These are phyloP conservation scores for Austropuccinia psidii DNA, from an alignment of 1,284 basidiomycete genomes.

Conservation along the genomic window DNA sequence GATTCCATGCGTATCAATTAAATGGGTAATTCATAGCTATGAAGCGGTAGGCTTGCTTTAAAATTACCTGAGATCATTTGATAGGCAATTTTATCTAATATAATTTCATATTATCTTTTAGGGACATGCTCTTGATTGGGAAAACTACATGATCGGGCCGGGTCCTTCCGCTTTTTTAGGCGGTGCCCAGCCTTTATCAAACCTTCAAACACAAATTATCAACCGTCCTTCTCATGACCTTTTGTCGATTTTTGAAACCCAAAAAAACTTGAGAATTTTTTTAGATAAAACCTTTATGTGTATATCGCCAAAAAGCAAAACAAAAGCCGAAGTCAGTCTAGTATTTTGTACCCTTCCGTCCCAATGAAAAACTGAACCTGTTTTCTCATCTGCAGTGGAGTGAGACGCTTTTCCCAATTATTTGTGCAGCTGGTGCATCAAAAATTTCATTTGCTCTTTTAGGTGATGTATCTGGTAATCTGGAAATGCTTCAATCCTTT, in stretches of 20 bases:
- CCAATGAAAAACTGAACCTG: too few species aligned
- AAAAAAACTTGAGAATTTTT: neutral
- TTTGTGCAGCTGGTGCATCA: neutral
- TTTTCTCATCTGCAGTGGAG: slow-evolving; percentile 2
- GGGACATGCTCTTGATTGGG: slow-evolving; percentile 19
- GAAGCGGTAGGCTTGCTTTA: slow-evolving; percentile 48
- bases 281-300: neutral
- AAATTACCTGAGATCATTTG: slow-evolving; percentile 14
- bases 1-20: slow-evolving; percentile 66
- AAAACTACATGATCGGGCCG: slow-evolving; percentile 17
- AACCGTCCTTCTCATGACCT: neutral
- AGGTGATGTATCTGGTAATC: neutral
- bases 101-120: neutral
- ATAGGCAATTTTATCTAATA: slow-evolving; percentile 47
- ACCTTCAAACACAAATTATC: neutral
- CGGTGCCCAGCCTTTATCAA: neutral
- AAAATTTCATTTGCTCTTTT: neutral
- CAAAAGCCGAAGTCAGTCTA: neutral
- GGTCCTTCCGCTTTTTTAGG: slow-evolving; percentile 8
- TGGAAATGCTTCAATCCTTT: neutral
- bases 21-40: slow-evolving; percentile 53
- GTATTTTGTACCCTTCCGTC: neutral
- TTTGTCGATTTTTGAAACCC: neutral
- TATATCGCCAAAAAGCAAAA: neutral
- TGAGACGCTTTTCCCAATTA: slow-evolving; percentile 3